Evolutionary conservation across 805 yeast genomes (phyloP), one percentile per base, ranked within the genome.

Genomic region (Candida sanyiensis): DNA sequence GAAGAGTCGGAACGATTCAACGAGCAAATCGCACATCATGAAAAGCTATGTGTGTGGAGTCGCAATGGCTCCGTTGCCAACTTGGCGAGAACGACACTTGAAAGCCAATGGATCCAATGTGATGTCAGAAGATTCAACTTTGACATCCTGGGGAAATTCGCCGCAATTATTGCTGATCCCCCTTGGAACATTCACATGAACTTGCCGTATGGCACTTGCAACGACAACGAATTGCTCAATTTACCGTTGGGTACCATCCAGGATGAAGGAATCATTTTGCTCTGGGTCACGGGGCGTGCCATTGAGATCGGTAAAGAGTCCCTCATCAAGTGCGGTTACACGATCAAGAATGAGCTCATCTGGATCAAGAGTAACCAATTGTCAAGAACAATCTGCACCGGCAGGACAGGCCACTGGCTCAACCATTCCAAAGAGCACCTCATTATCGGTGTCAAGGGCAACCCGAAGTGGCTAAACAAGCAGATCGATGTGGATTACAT

Each of bases 251-350:
- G 73, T 26, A 62, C 70, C 32, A 66, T 89, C 25, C 97, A 88
- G 56, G 80, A 77, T 39, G 95, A 86, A 52, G 97, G 97, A 0
- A 63, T 89, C 2, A 63, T 88, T 31, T 68, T 88, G 44, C 69
- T 89, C 19, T 89, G 97, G 97, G 97, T 90, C 9, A 90, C 97
- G 1, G 97, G 97, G 1, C 70, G 97, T 33, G 87, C 96, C 9
- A 79, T 87, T 49, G 96, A 90, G 50, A 68, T 83, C 16, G 97
- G 97, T 1, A 71, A 95, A 28, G 75, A 75, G 40, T 85, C 89
- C 7, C 63, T 89, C 39, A 58, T 57, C 4, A 76, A 73, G 42
- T 88, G 96, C 96, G 97, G 97, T 2, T 89, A 89, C 56, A 56
- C 61, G 26, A 75, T 82, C 5, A 63, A 75, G 17, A 90, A 88